Conservation (phyloP, 2,329 filamentous ascomycete species). For the Colletotrichum neosansevieriae region DNA sequence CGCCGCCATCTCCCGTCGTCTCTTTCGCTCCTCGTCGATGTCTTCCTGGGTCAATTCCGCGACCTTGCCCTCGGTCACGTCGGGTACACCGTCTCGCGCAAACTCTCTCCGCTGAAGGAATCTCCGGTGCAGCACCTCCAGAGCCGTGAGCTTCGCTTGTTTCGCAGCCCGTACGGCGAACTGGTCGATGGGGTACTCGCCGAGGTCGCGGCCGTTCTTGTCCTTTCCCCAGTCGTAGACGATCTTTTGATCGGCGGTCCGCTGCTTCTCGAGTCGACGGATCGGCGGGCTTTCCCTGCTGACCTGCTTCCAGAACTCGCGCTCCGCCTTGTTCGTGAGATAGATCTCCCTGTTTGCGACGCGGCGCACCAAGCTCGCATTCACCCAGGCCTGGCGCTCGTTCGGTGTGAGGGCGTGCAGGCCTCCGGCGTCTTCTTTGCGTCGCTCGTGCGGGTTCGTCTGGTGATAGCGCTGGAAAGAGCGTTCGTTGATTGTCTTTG, state of each 20-base stretch:
- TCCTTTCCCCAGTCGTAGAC: slow-evolving; percentile 64
- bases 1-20: slow-evolving; percentile 64
- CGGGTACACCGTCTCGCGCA: slow-evolving; percentile 41
- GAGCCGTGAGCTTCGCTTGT: slow-evolving; percentile 56
- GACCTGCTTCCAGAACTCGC: slow-evolving; percentile 69
- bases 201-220: slow-evolving; percentile 61
- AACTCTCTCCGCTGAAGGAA: slow-evolving; percentile 56
- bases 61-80: slow-evolving; percentile 38
- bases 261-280: slow-evolving; percentile 52
- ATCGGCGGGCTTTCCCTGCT: slow-evolving; percentile 65
- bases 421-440: slow-evolving; percentile 58
- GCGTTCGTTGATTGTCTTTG: slow-evolving; percentile 62
- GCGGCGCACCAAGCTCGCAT: slow-evolving; percentile 59
- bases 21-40: slow-evolving; percentile 58
- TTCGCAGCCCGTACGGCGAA: slow-evolving; percentile 58
- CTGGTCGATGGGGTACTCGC: slow-evolving; percentile 60
- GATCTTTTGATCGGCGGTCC: slow-evolving; percentile 10
- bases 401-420: slow-evolving; percentile 58
- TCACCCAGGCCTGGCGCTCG: slow-evolving; percentile 63
- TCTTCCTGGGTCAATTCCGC: slow-evolving; percentile 53
- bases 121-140: slow-evolving; percentile 58
- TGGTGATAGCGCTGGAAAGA: slow-evolving; percentile 61
- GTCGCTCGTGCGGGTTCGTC: slow-evolving; percentile 62
- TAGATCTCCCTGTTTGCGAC: slow-evolving; percentile 51
- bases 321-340: slow-evolving; percentile 61